phyloP scores from a whole-genome alignment of 306 rosid species.

The Cicer pinnatifidum region DNA sequence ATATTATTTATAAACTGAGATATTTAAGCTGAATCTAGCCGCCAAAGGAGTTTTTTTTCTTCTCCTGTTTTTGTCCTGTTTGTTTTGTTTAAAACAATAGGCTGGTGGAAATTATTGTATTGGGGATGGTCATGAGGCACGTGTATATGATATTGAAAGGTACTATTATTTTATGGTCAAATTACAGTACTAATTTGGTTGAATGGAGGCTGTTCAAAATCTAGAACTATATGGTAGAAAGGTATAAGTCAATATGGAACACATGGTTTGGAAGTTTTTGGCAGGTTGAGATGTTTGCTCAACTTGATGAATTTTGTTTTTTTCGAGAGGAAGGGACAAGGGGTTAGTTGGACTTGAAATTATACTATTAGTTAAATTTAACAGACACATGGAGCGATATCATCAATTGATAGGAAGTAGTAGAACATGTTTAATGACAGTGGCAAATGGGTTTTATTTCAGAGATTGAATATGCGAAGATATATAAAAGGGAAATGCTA shows the following conservation, averaged over 20 bases:
- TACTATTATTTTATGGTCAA: conserved; percentile 38
- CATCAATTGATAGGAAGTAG: not conserved
- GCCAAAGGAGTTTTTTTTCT: conserved; percentile 22
- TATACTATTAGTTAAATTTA: not conserved
- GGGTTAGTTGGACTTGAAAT: conserved; percentile 3
- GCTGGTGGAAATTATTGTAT: not conserved
- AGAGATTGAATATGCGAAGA: not conserved
- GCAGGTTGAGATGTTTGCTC: conserved; percentile 14
- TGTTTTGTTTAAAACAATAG: not conserved
- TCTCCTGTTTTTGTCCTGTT: not conserved
- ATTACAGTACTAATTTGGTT: not conserved
- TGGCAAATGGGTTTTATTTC: not conserved
- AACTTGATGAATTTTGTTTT: not conserved
- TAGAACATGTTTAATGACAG: not conserved
- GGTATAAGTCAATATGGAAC: conserved; percentile 18
- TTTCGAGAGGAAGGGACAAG: not conserved
- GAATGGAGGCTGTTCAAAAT: conserved; percentile 44
- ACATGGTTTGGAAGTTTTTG: conserved; percentile 12
- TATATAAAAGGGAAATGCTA: no score
- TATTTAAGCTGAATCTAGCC: conserved; percentile 20
- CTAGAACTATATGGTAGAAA: conserved; percentile 23
- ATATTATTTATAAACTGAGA: not conserved
- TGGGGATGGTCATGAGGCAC: not conserved
- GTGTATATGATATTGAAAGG: conserved; percentile 20
- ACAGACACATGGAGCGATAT: not conserved